Base-by-base conservation (phyloP, 495 filamentous ascomycete species). In the Annulohypoxylon stygium region DNA sequence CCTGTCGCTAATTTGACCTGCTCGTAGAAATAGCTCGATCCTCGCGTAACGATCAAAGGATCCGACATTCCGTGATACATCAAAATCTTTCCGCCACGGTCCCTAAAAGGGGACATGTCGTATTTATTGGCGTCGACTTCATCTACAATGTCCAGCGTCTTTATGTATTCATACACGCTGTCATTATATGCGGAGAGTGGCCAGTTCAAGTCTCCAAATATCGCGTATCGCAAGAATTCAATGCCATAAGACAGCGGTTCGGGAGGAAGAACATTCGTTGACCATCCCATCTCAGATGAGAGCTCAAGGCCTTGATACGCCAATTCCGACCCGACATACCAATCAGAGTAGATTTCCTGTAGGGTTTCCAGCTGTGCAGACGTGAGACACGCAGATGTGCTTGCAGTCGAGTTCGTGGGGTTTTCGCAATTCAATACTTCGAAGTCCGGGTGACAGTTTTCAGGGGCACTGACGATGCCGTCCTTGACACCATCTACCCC, bases 401-500 rank as follows among this genome's bases (percentile, higher is more conserved):
- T 77, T 8, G 74, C 75, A 0, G 78, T 76, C 6, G 70, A 48
- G 1, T 70, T 59, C 0, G 77, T 76, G 6, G 70, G 47, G 1
- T 69, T 59, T 1, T 75, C 68, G 77, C 90, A 91, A 3, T 85
- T 83, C 14, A 91, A 62, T 0, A 79, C 77, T 61, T 84, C 80
- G 0, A 87, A 76, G 30, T 83, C 74, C 16, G 89, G 88, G 33
- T 83, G 70, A 78, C 91, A 93, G 11, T 81, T 76, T 43, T 84
- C 79, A 0, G 90, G 86, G 60, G 87, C 81, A 58, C 86, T 86
- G 61, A 93, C 86, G 75, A 92, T 89, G 20, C 85, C 87, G 67
- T 92, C 91, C 5, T 79, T 75, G 0, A 89, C 82, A 1, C 91
- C 90, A 74, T 93, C 91, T 23, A 88, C 77, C 0, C 47, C 67